These are phyloP conservation scores for Inosperma sp. DNA, from an alignment of 768 basidiomycete genomes.

Conservation along the genomic window DNA sequence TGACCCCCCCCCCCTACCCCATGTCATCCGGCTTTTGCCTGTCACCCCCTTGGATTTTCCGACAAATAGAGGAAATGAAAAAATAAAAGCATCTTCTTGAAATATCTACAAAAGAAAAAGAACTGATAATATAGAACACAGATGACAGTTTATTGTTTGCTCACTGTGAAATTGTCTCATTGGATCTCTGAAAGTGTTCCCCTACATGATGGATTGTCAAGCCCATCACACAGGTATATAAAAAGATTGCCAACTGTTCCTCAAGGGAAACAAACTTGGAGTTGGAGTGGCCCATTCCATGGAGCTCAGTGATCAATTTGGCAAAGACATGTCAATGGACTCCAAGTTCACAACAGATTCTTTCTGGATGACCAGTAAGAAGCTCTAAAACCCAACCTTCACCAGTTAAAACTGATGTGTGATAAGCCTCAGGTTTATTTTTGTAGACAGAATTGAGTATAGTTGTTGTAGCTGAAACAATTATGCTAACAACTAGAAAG, in stretches of 20 bases:
- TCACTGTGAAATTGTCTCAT: neutral
- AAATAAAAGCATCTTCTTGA: neutral
- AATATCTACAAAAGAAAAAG: neutral
- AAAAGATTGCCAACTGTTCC: neutral
- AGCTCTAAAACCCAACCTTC: neutral
- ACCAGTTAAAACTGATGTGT: neutral
- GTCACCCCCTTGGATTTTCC: neutral
- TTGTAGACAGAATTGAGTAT: no score
- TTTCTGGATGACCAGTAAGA: neutral
- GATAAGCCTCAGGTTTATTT: no score
- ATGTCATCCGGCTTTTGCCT: neutral
- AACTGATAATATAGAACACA: neutral
- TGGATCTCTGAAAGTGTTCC: neutral
- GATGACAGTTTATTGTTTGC: neutral
- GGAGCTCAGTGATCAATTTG: neutral
- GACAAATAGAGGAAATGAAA: conserved; percentile 9
- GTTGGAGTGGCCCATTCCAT: neutral
- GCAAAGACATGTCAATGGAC: neutral
- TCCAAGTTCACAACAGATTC: neutral
- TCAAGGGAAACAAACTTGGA: neutral
- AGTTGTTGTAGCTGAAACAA: no score
- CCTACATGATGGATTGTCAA: neutral
- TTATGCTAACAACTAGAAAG: no score
- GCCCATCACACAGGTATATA: neutral
- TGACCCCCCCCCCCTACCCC: neutral